Evolutionary conservation across 192 early-diverging fungal species (phyloP).

Genomic region (Entomortierella lignicola): DNA sequence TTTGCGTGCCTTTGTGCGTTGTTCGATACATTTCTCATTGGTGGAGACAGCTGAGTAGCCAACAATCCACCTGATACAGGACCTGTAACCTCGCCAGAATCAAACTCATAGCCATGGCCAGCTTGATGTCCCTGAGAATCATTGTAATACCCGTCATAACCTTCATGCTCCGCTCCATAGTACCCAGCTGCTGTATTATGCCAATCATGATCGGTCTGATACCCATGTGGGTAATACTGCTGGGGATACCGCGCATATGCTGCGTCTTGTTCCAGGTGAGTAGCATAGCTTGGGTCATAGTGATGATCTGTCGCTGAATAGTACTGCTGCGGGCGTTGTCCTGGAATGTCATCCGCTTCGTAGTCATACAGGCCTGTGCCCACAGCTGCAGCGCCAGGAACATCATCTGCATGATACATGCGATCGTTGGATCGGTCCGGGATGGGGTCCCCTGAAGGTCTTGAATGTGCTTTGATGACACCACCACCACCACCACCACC

Average conservation of each 20-base stretch:
- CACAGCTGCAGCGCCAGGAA: not conserved
- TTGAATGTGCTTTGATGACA: not conserved
- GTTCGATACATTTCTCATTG: too few relatives aligned
- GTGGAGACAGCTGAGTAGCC: too few relatives aligned
- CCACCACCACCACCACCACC: too few relatives aligned
- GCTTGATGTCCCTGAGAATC: not conserved
- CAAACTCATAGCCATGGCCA: not conserved
- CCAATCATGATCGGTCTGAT: not conserved
- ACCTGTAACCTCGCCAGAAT: too few relatives aligned
- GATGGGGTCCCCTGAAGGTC: slow-evolving; percentile 6
- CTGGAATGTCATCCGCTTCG: not conserved
- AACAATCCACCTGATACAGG: too few relatives aligned
- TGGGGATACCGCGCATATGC: slow-evolving; percentile 18
- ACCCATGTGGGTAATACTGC: slow-evolving; percentile 9
- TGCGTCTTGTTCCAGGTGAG: not conserved
- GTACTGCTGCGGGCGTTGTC: slow-evolving; percentile 11
- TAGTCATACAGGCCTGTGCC: slow-evolving; percentile 13
- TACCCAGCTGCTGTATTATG: not conserved
- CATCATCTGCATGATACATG: not conserved
- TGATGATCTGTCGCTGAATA: slow-evolving; percentile 2
- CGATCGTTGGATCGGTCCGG: not conserved
- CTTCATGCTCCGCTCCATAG: not conserved
- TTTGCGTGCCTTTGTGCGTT: too few relatives aligned
- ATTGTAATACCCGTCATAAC: not conserved
- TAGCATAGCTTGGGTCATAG: slow-evolving; percentile 14